These are phyloP conservation scores for Takashimella koratensis DNA, from an alignment of 1,284 basidiomycete species.

Conservation along the genomic window DNA sequence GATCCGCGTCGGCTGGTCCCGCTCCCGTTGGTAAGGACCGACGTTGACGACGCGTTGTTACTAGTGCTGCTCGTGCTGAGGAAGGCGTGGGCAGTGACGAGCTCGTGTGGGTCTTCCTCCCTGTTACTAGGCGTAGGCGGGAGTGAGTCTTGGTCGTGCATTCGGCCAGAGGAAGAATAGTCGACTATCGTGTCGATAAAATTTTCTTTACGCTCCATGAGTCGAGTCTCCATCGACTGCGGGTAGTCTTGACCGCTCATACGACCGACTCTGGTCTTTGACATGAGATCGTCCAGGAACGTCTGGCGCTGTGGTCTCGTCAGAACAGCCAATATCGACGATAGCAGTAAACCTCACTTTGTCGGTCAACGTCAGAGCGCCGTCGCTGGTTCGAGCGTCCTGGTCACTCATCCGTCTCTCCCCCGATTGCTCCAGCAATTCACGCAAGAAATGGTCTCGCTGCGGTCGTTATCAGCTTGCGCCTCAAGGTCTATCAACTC, in stretches of 20 bases:
- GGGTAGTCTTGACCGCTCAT: conserved; percentile 27
- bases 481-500: conserved; percentile 5
- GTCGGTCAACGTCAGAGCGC: not conserved
- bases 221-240: conserved; percentile 10
- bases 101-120: conserved; percentile 20
- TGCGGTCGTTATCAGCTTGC: conserved; percentile 6
- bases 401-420: conserved; percentile 20
- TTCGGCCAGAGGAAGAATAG: conserved; percentile 21
- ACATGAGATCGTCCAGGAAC: conserved; percentile 18
- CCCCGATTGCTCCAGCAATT: conserved; percentile 21
- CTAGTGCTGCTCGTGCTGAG: conserved; percentile 7
- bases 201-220: conserved; percentile 11
- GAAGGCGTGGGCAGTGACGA: conserved; percentile 31
- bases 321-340: no score
- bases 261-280: conserved; percentile 12
- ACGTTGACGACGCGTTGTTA: not conserved
- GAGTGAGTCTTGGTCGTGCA: conserved; percentile 27
- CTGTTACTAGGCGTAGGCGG: conserved; percentile 19
- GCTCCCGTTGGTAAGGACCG: not conserved
- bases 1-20: not conserved
- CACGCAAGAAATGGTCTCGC: conserved; percentile 25
- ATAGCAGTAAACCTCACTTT: not conserved
- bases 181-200: conserved; percentile 22
- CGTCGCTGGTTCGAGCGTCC: conserved; percentile 13
- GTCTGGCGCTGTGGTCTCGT: conserved; percentile 19